These are phyloP conservation scores for Aspergillus leporis DNA, from an alignment of 495 filamentous ascomycete genomes.

Conservation along the genomic window DNA sequence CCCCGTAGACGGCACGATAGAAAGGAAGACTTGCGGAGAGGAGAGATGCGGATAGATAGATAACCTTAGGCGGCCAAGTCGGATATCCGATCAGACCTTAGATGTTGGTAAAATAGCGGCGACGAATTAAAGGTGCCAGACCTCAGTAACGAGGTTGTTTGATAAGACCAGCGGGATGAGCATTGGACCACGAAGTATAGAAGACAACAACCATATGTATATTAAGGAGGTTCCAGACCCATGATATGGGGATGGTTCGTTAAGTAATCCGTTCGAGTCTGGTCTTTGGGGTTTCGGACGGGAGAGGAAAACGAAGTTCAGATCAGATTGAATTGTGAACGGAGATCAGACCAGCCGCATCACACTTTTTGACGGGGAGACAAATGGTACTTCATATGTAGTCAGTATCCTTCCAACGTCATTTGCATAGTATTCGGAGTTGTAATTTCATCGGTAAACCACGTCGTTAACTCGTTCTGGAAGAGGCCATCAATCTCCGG, in stretches of 20 bases:
- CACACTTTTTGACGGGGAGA: background rate
- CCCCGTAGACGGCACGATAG: conserved; percentile 5
- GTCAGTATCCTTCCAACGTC: background rate
- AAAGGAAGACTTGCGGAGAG: background rate
- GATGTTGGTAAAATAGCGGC: too few relatives aligned
- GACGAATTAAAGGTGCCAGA: conserved; percentile 10
- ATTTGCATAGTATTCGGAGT: background rate
- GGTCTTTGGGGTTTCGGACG: too few relatives aligned
- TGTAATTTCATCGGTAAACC: background rate
- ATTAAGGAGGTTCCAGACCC: background rate
- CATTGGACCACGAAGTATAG: conserved; percentile 9
- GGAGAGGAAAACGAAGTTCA: too few relatives aligned
- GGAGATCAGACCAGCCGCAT: conserved; percentile 3
- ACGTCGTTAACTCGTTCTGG: background rate
- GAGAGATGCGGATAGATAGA: background rate
- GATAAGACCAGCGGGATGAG: background rate
- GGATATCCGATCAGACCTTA: background rate
- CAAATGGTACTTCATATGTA: background rate
- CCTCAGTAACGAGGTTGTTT: conserved; percentile 10
- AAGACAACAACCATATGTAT: background rate
- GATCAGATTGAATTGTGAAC: too few relatives aligned
- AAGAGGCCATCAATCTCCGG: background rate
- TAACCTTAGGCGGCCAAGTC: background rate
- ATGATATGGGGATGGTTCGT: background rate
- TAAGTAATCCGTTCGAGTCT: too few relatives aligned